Base-by-base conservation (phyloP, 2,329 filamentous ascomycete genomes). In the Aspergillus fijiensis region DNA sequence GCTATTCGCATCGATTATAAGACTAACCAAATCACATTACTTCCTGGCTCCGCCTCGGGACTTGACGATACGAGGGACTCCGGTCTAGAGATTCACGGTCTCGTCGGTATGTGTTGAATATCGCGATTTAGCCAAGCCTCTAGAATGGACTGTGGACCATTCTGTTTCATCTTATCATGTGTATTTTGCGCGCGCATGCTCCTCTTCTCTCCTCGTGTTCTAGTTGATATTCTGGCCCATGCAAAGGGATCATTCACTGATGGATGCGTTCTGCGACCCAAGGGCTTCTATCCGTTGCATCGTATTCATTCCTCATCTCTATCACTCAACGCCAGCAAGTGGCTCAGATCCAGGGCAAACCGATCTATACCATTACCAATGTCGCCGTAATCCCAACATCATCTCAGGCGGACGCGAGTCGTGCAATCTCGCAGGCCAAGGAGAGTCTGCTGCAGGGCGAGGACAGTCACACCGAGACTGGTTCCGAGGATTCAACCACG, bases 311-410 rank as follows among this genome's bases (percentile, higher is more conserved):
- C 76, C 84, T 99, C 6, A 85, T 99, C 60, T 89, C 91, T 11
- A 96, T 99, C 69, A 92, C 89, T 23, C 86, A 87, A 60, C 90
- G 94, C 51, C 86, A 96, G 70, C 91, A 96, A 74, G 92, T 98
- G 53, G 95, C 95, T 3, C 89, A 93, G 65, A 87, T 98, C 53
- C 87, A 88, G 65, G 92, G 91, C 5, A 88, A 85, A 58, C 89
- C 93, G 0, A 81, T 98, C 58, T 99, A 96, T 75, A 88, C 92
- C 45, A 86, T 97, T 61, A 95, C 90, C 49, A 91, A 96, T 67
- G 90, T 98, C 33, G 89, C 92, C 6, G 80, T 98, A n/a, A 96
- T 96, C 5, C 95, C 95, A 0, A 87, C 95, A 56, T 85, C 88
- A 2, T 94, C 90, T 5, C 88, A 89, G 69, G 74, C 77, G 47